A percentile compares a stretch with the other conserved stretches of the same genome.
Evolutionary conservation across 2,329 filamentous ascomycete genomes (phyloP).

Genomic region (Mycosphaerella sp.): DNA sequence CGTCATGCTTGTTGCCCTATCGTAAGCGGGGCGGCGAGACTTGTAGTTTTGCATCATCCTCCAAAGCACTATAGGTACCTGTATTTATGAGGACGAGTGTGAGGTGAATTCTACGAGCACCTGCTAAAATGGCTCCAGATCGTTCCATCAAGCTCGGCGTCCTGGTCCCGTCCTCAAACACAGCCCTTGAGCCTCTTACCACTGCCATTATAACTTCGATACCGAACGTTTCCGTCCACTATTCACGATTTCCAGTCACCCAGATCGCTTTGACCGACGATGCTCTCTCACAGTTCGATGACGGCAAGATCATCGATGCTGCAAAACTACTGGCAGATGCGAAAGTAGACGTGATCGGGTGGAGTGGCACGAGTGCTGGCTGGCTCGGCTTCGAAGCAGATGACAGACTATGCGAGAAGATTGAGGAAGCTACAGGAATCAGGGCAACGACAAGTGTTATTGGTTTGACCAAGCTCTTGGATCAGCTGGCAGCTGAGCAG

Average conservation of each 20-base stretch:
- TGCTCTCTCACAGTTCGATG: slow-evolving; percentile 33
- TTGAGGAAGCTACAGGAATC: slow-evolving; percentile 36
- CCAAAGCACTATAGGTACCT: background rate
- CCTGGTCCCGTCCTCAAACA: slow-evolving; percentile 43
- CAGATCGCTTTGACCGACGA: slow-evolving; percentile 34
- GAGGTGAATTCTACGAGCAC: background rate
- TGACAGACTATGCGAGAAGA: slow-evolving; percentile 35
- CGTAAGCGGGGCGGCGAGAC: background rate
- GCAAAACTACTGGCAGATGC: slow-evolving; percentile 30
- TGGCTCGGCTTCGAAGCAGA: slow-evolving; percentile 30
- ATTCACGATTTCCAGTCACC: slow-evolving; percentile 40
- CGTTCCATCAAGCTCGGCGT: slow-evolving; percentile 33
- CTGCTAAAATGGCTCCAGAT: background rate
- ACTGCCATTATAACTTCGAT: slow-evolving; percentile 33
- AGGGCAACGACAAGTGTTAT: slow-evolving; percentile 40
- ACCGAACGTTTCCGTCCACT: slow-evolving; percentile 37
- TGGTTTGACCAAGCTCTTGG: slow-evolving; percentile 34
- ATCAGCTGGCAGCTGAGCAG: background rate
- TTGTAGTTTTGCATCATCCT: no score
- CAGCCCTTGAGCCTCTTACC: slow-evolving; percentile 41
- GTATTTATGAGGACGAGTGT: background rate
- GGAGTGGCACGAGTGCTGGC: slow-evolving; percentile 29
- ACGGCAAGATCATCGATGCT: slow-evolving; percentile 27
- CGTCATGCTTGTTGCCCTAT: background rate
- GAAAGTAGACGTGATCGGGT: slow-evolving; percentile 29